These are phyloP conservation scores for Ogataea ramenticola DNA, from an alignment of 805 yeast genomes.

Conservation along the genomic window DNA sequence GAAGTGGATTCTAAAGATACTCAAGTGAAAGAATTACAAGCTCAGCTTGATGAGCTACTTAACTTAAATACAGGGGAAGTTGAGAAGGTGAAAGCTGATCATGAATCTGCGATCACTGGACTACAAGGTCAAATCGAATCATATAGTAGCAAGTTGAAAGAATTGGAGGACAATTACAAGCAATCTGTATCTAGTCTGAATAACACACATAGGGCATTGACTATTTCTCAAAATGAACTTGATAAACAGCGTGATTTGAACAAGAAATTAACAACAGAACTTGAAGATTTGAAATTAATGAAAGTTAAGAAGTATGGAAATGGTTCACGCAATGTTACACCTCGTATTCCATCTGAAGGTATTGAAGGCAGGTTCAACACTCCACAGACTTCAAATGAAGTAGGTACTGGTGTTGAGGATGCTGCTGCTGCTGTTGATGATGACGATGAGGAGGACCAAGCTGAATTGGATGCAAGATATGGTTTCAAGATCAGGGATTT, in stretches of 20 bases:
- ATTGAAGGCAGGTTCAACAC: conserved; percentile 1
- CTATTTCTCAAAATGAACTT: conserved; percentile 65
- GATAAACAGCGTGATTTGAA: conserved; percentile 49
- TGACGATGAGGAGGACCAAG: conserved; percentile 23
- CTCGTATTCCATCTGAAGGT: conserved; percentile 7
- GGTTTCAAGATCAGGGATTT: conserved; percentile 73
- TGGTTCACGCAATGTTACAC: conserved; percentile 22
- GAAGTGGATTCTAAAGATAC: background rate
- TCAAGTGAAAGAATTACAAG: conserved; percentile 29
- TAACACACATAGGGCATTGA: conserved; percentile 69
- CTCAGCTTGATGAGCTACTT: conserved; percentile 50
- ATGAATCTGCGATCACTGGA: conserved; percentile 25
- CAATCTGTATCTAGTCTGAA: conserved; percentile 66
- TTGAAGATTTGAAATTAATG: conserved; percentile 59
- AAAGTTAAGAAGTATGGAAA: conserved; percentile 26
- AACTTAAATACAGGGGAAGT: conserved; percentile 32
- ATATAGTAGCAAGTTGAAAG: conserved; percentile 10
- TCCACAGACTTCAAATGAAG: background rate
- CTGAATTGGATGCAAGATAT: conserved; percentile 44
- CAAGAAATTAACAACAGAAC: conserved; percentile 51
- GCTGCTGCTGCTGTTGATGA: conserved; percentile 15
- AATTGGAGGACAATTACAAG: conserved; percentile 59
- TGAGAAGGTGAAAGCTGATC: conserved; percentile 16
- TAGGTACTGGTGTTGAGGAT: background rate
- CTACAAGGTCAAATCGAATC: conserved; percentile 19